Evolutionary conservation across 208 protist genomes (phyloP).

Genomic region (Crithidia sp.): DNA sequence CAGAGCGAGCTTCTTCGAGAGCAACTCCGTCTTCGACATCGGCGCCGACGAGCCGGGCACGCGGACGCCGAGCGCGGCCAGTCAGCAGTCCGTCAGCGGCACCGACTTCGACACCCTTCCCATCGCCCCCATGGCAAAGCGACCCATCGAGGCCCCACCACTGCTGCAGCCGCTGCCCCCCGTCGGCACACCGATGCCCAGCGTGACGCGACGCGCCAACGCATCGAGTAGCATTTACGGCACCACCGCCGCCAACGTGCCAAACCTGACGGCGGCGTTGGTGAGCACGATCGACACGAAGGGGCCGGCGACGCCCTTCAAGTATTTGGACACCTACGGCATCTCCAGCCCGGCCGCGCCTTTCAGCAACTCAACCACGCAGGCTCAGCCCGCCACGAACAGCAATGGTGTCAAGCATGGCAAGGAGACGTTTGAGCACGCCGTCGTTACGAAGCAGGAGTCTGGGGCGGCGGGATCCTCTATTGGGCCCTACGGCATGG

Average conservation of each 20-base stretch:
- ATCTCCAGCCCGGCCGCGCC: conserved; percentile 3
- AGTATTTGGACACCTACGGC: conserved; percentile 10
- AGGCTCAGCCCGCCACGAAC: neutral
- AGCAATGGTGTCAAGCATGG: conserved; percentile 6
- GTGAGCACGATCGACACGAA: neutral
- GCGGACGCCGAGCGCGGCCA: conserved; percentile 23
- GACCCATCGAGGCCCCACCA: conserved; percentile 17
- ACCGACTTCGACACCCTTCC: conserved; percentile 36
- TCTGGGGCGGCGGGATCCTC: neutral
- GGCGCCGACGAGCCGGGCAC: conserved; percentile 13
- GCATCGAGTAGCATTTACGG: conserved; percentile 14
- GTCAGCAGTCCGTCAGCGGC: conserved; percentile 33
- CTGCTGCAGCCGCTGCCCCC: neutral
- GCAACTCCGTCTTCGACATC: conserved; percentile 35
- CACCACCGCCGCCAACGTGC: neutral
- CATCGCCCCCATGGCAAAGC: conserved; percentile 28
- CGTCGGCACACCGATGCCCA: neutral
- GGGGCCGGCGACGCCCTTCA: conserved; percentile 12
- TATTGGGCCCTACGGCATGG: conserved; percentile 3
- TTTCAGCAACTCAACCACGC: neutral
- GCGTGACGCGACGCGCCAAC: conserved; percentile 5
- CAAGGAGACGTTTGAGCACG: neutral
- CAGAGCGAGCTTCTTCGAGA: conserved; percentile 23
- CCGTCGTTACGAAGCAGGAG: neutral
- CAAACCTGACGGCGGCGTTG: neutral